Evolutionary conservation across 75 land plant genomes (phyloP), one percentile per base, ranked within the genome.

Genomic region (Pinus taeda): DNA sequence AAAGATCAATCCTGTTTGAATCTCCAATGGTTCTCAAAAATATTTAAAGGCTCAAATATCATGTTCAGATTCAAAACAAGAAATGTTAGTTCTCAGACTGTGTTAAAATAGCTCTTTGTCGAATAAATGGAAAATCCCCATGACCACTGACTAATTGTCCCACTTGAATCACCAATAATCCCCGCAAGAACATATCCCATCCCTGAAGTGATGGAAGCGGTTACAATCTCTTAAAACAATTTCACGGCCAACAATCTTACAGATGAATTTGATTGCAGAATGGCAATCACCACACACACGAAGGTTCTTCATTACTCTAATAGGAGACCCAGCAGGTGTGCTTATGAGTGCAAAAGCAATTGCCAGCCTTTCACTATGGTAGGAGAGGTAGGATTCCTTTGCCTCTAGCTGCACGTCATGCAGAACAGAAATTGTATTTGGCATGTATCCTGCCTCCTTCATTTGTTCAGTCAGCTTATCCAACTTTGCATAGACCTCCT

Each of bases 131-230:
- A 30, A 65, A 33, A 30, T 4, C 0, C 7, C 42, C 6, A 14
- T 36, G 2, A 36, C n/a, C n/a, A n/a, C n/a, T n/a, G n/a, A n/a
- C 26, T 33, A 17, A 39, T 65, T 65, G 36, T 65, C 30, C n/a
- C 69, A 65, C 39, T 65, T 30, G 69, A 11, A 33, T 69, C 71
- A 69, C 71, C 71, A 69, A 20, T 65, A 65, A 65, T 65, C 69
- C 4, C 69, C 69, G 36, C 69, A 65, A 65, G 69, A 65, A 65
- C 69, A 65, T 15, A 65, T 65, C 20, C 69, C 69, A 36, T 65
- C 69, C 69, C 17, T 36, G 17, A 65, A 49, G 53, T 49, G 53
- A 49, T 65, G 69, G 42, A 65, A 65, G 17, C 69, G 69, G 42
- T 65, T 65, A 17, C 37, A 15, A 18, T 65, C 69, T 42, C 69